Percentiles rank a stretch among this genome's conserved stretches.
Conservation (phyloP, 148 eudicot species). For the Diospyros lotus region DNA sequence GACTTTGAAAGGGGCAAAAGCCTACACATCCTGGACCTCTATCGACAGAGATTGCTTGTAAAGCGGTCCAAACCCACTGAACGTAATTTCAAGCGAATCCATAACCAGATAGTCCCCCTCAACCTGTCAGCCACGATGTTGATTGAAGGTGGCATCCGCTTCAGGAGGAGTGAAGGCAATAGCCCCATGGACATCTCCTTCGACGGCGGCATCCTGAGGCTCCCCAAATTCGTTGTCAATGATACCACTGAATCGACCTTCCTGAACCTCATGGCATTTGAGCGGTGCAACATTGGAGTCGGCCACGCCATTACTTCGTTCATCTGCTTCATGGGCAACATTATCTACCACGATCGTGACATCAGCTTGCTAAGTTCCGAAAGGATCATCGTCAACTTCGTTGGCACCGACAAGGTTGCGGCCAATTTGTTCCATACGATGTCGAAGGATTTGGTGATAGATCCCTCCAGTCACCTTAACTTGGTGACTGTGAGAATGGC, state of each 20-base stretch:
- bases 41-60: conserved; percentile 17
- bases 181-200: conserved; percentile 30
- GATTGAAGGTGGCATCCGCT: conserved; percentile 24
- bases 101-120: neutral
- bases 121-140: conserved; percentile 29
- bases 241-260: conserved; percentile 23
- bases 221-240: conserved; percentile 24
- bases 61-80: neutral
- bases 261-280: conserved; percentile 32
- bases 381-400: too few relatives aligned
- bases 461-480: neutral
- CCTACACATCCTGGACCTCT: conserved; percentile 18
- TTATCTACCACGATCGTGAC: conserved; percentile 17
- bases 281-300: conserved; percentile 27
- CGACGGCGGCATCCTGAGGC: conserved; percentile 19
- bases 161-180: conserved; percentile 11
- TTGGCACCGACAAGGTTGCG: too few relatives aligned
- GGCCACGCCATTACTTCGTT: conserved; percentile 30
- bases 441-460: too few relatives aligned
- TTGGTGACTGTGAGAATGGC: neutral
- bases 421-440: too few relatives aligned
- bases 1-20: conserved; percentile 10
- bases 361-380: too few relatives aligned
- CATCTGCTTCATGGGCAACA: conserved; percentile 29
- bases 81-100: neutral